Evolutionary conservation across 495 filamentous ascomycete genomes (phyloP), one percentile per base, ranked within the genome.

Genomic region (Stereocaulon alpinum): DNA sequence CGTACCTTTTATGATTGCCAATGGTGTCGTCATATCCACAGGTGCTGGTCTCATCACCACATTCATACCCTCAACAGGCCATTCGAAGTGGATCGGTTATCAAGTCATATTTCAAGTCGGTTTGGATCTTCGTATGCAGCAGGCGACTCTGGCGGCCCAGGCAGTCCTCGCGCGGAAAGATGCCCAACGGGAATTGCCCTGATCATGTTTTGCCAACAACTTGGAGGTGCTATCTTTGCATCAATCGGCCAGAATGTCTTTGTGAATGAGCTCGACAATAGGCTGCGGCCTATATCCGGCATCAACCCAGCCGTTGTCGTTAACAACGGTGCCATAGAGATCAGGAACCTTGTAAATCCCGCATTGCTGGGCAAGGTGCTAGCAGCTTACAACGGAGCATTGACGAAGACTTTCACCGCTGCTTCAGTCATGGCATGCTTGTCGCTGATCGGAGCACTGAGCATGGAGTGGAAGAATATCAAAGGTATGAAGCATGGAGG

Each of bases 121-220:
- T 7, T 66, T 89, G 6, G 88, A 88, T 0, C 71, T 81, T 10
- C 86, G 86, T n/a, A 80, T 89, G 78, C 87, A 91, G 67, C 80
- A 84, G 48, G 70, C 80, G 0, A 75, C 74, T 24, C 74, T 89
- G 42, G 84, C 84, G 7, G 81, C 81, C 7, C 86, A 89, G 63
- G 79, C 82, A 0, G 74, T 80, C 3, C 76, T 89, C 6, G 67
- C 74, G 0, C 68, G 68, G 27, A 70, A 72, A 12, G 82, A 88
- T 62, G 75, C 87, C 12, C 83, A 9, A 82, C 77, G 3, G 85
- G 84, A 27, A 75, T 84, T 27, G 73, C 84, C 5, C 69, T 86
- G 40, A 81, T 86, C 70, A 80, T 87, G 60, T 85, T 89, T 61
- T 70, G 74, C 11, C 86, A 88, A 69, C 79, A 79, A 41, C 69